Base-by-base conservation (phyloP, 2,329 filamentous ascomycete genomes). In the Emergomyces pasteurianus region DNA sequence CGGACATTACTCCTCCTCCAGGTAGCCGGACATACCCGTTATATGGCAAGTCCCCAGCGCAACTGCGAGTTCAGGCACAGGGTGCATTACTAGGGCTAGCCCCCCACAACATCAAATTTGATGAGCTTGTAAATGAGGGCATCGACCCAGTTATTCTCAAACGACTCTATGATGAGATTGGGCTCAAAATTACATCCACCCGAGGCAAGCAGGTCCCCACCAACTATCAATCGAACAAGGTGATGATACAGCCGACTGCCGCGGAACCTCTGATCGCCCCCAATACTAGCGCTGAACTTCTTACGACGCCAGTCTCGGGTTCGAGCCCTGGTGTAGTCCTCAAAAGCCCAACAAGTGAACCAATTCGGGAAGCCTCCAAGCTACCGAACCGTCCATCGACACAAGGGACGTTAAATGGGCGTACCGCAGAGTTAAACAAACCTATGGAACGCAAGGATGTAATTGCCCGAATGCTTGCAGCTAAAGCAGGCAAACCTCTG, bases 241-340 rank as follows among this genome's bases (percentile, higher is more conserved):
- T 26, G 89, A 89, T 66, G 88, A 90, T 65, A 84, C 89, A 49
- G 89, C 92, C 62, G 88, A 88, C 88, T n/a, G 85, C 83, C n/a
- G 85, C 83, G 1, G 91, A 89, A 71, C 81, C 81, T 58, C 7
- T n/a, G 8, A 34, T 52, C 28, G 16, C 46, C 21, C 43, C 49
- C 47, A 16, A n/a, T 38, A 31, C 42, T 14, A 31, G 16, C 6
- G 47, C 46, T 38, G 56, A 49, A n/a, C 8, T 18, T 21, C 18
- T 21, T 3, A 38, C n/a, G 21, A 49, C 9, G 1, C 18, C 49
- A 38, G 21, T 18, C 34, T 56, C 36, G 21, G 12, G 12, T 43
- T n/a, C 36, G 16, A 23, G 14, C 4, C 23, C 16, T 23, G n/a
- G 1, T 18, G 7, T 26, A 9, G n/a, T 34, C 5, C n/a, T n/a